Evolutionary conservation across 306 rosid species (phyloP).

Genomic region (Luffa acutangula): DNA sequence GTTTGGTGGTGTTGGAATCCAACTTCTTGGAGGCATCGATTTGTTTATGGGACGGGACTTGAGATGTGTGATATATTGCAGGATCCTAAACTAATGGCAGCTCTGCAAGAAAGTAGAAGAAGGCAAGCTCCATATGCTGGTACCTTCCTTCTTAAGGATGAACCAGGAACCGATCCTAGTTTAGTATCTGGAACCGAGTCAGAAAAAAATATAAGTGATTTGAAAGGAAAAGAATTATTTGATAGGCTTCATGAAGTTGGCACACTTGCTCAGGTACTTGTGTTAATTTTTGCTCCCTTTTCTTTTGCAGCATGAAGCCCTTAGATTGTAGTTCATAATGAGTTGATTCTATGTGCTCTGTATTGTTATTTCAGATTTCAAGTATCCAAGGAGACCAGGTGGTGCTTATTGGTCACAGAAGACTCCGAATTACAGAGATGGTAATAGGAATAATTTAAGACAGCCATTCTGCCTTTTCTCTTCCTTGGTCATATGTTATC

Average conservation of each 20-base stretch:
- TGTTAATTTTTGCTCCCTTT: background rate
- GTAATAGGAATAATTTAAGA: slow-evolving; percentile 22
- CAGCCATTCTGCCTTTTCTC: background rate
- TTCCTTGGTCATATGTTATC: background rate
- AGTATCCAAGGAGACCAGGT: slow-evolving; percentile 94
- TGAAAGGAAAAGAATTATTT: slow-evolving; percentile 80
- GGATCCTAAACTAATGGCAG: slow-evolving; percentile 89
- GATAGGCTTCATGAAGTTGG: slow-evolving; percentile 95
- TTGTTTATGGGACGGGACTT: slow-evolving; percentile 3
- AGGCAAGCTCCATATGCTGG: slow-evolving; percentile 99
- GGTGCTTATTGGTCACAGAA: slow-evolving; percentile 87
- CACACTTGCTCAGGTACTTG: slow-evolving; percentile 84
- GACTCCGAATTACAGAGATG: slow-evolving; percentile 89
- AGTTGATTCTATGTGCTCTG: slow-evolving; percentile 5
- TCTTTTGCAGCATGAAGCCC: background rate
- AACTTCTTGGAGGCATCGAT: background rate
- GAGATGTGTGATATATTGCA: slow-evolving; percentile 20
- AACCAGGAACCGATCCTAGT: slow-evolving; percentile 70
- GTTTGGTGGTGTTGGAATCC: background rate
- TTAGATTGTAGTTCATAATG: background rate
- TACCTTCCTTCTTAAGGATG: slow-evolving; percentile 90
- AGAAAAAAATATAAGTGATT: slow-evolving; percentile 54
- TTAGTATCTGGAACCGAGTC: slow-evolving; percentile 57
- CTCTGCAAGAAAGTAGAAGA: slow-evolving; percentile 80
- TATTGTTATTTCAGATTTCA: slow-evolving; percentile 54